These are phyloP conservation scores for Solanum paucissectum DNA, from an alignment of 257 asterid genomes.

Conservation along the genomic window DNA sequence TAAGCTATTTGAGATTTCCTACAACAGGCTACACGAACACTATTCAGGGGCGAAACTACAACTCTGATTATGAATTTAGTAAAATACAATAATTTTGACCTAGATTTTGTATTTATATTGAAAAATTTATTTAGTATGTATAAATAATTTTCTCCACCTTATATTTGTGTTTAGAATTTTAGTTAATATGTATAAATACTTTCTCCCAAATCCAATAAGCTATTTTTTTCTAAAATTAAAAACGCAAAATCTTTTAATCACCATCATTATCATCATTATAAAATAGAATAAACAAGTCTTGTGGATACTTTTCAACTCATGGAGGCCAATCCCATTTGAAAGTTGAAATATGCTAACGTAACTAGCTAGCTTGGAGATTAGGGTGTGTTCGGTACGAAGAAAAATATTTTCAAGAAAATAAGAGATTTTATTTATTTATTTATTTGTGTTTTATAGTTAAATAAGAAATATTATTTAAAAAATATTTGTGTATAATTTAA, in stretches of 20 bases:
- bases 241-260: neutral
- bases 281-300: neutral
- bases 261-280: neutral
- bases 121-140: too few species aligned
- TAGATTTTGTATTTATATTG: neutral
- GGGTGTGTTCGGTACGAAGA: neutral
- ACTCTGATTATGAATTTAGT: too few species aligned
- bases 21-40: neutral
- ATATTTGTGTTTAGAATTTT: neutral
- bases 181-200: neutral
- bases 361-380: neutral
- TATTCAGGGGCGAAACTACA: neutral
- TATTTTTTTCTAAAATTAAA: neutral
- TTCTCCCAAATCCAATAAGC: neutral
- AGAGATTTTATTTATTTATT: accelerated
- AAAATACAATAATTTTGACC: neutral
- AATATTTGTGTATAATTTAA: too few species aligned
- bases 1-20: neutral
- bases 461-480: too few species aligned
- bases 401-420: too few species aligned
- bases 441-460: neutral
- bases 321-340: neutral
- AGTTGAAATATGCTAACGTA: neutral
- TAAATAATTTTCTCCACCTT: neutral
- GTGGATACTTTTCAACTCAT: neutral